These are phyloP conservation scores for Aureobasidium sp. DNA, from an alignment of 2,329 filamentous ascomycete genomes.

Conservation along the genomic window DNA sequence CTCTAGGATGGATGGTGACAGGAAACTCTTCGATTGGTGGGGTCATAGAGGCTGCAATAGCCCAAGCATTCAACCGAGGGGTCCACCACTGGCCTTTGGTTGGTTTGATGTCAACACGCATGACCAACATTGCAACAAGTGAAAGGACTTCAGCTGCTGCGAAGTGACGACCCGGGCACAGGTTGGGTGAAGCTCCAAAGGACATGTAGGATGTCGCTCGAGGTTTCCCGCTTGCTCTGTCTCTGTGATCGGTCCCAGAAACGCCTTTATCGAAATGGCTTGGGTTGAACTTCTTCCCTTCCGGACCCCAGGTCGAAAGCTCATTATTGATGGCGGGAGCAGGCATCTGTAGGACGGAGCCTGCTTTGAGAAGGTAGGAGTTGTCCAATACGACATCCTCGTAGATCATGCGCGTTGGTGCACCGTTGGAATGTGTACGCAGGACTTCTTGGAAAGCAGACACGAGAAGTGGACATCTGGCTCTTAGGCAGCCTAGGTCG, in stretches of 20 bases:
- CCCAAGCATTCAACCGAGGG: too few species aligned
- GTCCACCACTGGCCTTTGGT: background rate
- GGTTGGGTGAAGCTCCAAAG: constrained; percentile 18
- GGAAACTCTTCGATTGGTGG: too few species aligned
- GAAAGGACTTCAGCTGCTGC: constrained; percentile 21
- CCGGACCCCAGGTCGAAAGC: constrained; percentile 23
- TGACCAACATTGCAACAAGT: constrained; percentile 19
- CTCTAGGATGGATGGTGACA: too few species aligned
- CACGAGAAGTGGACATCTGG: constrained; percentile 28
- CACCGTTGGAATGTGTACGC: constrained; percentile 21
- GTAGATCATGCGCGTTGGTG: constrained; percentile 24
- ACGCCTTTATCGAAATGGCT: constrained; percentile 15
- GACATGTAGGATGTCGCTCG: background rate
- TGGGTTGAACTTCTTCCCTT: constrained; percentile 17
- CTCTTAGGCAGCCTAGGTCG: constrained; percentile 26
- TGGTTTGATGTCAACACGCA: constrained; percentile 16
- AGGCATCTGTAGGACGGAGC: constrained; percentile 29
- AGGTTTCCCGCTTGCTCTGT: background rate
- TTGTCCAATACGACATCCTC: constrained; percentile 28
- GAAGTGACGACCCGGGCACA: constrained; percentile 24
- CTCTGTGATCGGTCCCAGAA: background rate
- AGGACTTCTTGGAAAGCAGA: constrained; percentile 31
- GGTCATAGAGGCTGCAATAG: too few species aligned
- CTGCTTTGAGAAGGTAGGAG: constrained; percentile 27
- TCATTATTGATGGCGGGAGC: constrained; percentile 22